A percentile compares a stretch with the other conserved stretches of the same genome.
These are phyloP conservation scores for Penicillium argentinense DNA, from an alignment of 495 filamentous ascomycete species.

Conservation along the genomic window DNA sequence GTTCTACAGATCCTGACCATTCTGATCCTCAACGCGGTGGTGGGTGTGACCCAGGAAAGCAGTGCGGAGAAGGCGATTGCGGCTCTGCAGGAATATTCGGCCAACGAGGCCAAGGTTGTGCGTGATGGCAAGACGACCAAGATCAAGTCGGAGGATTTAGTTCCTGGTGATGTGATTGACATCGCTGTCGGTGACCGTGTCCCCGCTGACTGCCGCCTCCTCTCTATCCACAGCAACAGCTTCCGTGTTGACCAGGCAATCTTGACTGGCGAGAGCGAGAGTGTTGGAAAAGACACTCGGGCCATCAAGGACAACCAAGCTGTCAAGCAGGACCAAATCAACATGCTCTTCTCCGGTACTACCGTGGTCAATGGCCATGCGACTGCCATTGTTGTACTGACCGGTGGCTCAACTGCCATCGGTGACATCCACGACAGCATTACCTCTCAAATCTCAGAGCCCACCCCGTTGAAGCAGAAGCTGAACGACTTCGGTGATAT, in stretches of 20 bases:
- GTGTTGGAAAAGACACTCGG: slow-evolving; percentile 79
- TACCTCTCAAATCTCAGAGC: slow-evolving; percentile 94
- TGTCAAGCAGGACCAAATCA: slow-evolving; percentile 96
- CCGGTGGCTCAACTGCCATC: slow-evolving; percentile 89
- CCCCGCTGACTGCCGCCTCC: slow-evolving; percentile 91
- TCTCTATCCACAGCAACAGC: slow-evolving; percentile 94
- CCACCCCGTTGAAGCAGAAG: slow-evolving; percentile 97
- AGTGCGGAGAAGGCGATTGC: slow-evolving; percentile 99
- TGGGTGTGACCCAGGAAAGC: slow-evolving; percentile 97
- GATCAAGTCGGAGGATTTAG: slow-evolving; percentile 91
- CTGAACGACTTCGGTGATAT: slow-evolving; percentile 97
- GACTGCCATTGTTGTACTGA: slow-evolving; percentile 87
- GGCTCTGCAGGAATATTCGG: slow-evolving; percentile 97
- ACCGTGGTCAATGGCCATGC: slow-evolving; percentile 95
- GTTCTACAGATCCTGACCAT: slow-evolving; percentile 84
- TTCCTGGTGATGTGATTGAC: slow-evolving; percentile 90
- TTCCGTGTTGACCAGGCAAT: slow-evolving; percentile 97
- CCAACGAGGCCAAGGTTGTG: slow-evolving; percentile 93
- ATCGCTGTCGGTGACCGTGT: slow-evolving; percentile 91
- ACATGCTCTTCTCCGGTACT: slow-evolving; percentile 98
- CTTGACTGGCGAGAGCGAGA: slow-evolving; percentile 97
- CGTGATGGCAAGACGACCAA: slow-evolving; percentile 72
- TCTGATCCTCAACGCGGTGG: slow-evolving; percentile 91
- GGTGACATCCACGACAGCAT: slow-evolving; percentile 99
- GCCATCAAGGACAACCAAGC: slow-evolving; percentile 75